A percentile compares a stretch with the other conserved stretches of the same genome.
phyloP scores from a whole-genome alignment of 192 early-diverging fungal genomes.

The Backusella parvicylindrica region DNA sequence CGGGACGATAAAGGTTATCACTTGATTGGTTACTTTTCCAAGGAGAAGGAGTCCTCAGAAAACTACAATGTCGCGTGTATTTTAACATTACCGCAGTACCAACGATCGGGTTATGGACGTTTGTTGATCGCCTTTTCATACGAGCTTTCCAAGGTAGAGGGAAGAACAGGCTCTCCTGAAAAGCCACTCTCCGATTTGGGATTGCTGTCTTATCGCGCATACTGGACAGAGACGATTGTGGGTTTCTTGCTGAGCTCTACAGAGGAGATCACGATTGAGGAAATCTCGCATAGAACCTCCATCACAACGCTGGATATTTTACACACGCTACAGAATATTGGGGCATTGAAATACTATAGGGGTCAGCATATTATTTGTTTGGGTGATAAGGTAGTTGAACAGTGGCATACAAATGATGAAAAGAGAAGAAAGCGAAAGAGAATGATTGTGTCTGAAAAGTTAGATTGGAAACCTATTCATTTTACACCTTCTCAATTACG shows the following conservation, averaged over 20 bases:
- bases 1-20: conserved; percentile 85
- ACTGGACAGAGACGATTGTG: conserved; percentile 91
- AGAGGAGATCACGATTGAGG: conserved; percentile 86
- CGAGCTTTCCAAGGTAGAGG: conserved; percentile 92
- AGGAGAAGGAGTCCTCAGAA: conserved; percentile 96
- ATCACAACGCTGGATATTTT: conserved; percentile 90
- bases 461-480: conserved; percentile 80
- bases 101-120: conserved; percentile 93
- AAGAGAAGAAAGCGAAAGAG: conserved; percentile 62
- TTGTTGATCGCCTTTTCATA: conserved; percentile 97
- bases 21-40: conserved; percentile 97
- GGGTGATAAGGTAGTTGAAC: conserved; percentile 80
- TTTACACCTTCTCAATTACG: conserved; percentile 74
- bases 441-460: conserved; percentile 73
- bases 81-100: conserved; percentile 94
- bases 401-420: conserved; percentile 71
- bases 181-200: conserved; percentile 98
- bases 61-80: conserved; percentile 99
- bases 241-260: conserved; percentile 58
- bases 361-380: conserved; percentile 88
- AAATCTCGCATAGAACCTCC: conserved; percentile 79
- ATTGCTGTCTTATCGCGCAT: conserved; percentile 89
- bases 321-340: conserved; percentile 85
- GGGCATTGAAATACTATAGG: conserved; percentile 87
- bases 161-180: conserved; percentile 92